Conservation (phyloP, 345 rosid genomes). For the Erysimum cheiranthoides region DNA sequence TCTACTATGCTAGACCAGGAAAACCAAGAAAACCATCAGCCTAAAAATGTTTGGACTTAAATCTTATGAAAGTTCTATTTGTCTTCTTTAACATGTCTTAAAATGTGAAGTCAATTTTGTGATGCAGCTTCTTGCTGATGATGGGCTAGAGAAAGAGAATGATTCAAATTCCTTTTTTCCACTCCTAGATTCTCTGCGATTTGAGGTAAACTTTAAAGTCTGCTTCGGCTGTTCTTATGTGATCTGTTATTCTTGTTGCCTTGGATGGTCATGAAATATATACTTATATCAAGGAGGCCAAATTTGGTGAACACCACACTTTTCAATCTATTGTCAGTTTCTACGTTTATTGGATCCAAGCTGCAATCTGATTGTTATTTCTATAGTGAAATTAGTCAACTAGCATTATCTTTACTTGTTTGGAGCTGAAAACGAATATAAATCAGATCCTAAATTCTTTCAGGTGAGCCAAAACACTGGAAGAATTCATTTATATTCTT, state of each 20-base stretch:
- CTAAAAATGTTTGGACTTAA: constrained; percentile 47
- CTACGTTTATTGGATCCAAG: constrained; percentile 16
- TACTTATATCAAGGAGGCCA: constrained; percentile 20
- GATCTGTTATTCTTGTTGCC: constrained; percentile 9
- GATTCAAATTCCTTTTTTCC: constrained; percentile 48
- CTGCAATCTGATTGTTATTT: constrained; percentile 15
- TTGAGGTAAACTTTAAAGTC: constrained; percentile 66
- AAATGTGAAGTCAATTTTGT: constrained; percentile 6
- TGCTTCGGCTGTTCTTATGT: constrained; percentile 26
- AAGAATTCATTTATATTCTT: constrained; percentile 86
- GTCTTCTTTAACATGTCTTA: constrained; percentile 16
- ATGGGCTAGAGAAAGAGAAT: constrained; percentile 44
- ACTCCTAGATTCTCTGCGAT: constrained; percentile 59
- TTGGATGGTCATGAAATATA: constrained; percentile 10
- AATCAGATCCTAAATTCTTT: constrained; percentile 36
- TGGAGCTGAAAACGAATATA: constrained; percentile 17
- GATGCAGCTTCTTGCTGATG: constrained; percentile 42
- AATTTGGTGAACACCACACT: constrained; percentile 28
- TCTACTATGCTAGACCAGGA: constrained; percentile 41
- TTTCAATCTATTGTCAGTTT: constrained; percentile 2
- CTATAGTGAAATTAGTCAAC: constrained; percentile 15
- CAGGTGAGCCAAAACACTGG: constrained; percentile 93
- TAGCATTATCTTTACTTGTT: not conserved
- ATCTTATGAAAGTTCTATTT: constrained; percentile 7
- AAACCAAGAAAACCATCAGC: constrained; percentile 43